Evolutionary conservation across 2,329 filamentous ascomycete genomes (phyloP).

Genomic region (Calycina marina): DNA sequence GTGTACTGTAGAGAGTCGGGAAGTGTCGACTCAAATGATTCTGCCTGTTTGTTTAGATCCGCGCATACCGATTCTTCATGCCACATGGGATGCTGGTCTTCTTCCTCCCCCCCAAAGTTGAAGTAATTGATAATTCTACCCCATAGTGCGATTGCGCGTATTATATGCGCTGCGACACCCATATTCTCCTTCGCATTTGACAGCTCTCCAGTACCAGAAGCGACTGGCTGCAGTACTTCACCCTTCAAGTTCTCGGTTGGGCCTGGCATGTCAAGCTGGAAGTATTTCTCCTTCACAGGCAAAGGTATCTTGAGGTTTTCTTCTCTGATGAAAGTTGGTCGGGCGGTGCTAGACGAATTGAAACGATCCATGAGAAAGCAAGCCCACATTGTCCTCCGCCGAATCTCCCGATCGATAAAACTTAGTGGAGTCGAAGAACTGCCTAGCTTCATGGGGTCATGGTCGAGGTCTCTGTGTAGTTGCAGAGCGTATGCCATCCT

Average conservation of each 20-base stretch:
- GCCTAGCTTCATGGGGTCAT: slow-evolving; percentile 58
- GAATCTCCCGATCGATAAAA: slow-evolving; percentile 85
- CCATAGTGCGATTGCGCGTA: slow-evolving; percentile 76
- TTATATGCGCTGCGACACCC: slow-evolving; percentile 85
- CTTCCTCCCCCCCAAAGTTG: slow-evolving; percentile 75
- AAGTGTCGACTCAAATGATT: slow-evolving; percentile 53
- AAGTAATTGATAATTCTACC: slow-evolving; percentile 79
- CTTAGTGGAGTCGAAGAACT: slow-evolving; percentile 54
- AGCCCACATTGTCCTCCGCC: slow-evolving; percentile 92
- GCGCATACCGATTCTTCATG: slow-evolving; percentile 63
- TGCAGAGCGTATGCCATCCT: slow-evolving; percentile 95
- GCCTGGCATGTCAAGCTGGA: slow-evolving; percentile 80
- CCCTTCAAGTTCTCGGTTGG: slow-evolving; percentile 74
- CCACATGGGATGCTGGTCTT: slow-evolving; percentile 69
- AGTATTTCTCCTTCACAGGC: slow-evolving; percentile 79
- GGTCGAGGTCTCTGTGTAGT: slow-evolving; percentile 78
- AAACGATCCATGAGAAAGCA: slow-evolving; percentile 97
- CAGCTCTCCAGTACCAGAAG: slow-evolving; percentile 47
- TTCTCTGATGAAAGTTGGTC: slow-evolving; percentile 82
- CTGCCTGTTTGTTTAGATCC: slow-evolving; percentile 53
- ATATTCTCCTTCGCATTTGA: slow-evolving; percentile 66
- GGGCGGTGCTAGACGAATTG: slow-evolving; percentile 87
- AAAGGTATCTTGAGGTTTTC: slow-evolving; percentile 80
- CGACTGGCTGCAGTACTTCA: slow-evolving; percentile 45
- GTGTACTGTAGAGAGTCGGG: slow-evolving; percentile 62